Evolutionary conservation across 108 stramenopile genomes (phyloP).

Genomic region (Nitzschia sp.): DNA sequence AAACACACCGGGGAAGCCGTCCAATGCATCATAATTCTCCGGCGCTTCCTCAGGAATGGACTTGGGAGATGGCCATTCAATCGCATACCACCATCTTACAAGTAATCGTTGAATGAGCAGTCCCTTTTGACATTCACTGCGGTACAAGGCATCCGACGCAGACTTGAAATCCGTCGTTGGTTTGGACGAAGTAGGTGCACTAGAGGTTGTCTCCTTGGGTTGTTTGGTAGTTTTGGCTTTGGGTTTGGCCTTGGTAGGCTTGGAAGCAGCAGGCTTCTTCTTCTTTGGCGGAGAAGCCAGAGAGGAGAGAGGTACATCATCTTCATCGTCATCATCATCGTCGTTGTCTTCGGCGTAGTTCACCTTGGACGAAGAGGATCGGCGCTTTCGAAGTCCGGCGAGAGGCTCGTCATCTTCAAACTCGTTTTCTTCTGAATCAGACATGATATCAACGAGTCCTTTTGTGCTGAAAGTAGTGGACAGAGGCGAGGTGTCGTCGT

Average conservation of each 20-base stretch:
- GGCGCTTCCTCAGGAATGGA: slow-evolving; percentile 60
- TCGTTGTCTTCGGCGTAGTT: slow-evolving; percentile 27
- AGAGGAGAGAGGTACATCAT: slow-evolving; percentile 66
- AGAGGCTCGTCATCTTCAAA: slow-evolving; percentile 11
- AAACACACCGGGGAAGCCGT: slow-evolving; percentile 94
- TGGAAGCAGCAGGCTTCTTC: slow-evolving; percentile 20
- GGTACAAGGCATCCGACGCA: slow-evolving; percentile 51
- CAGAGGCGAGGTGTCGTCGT: too few relatives aligned
- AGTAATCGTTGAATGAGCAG: slow-evolving; percentile 84
- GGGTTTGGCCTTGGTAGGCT: slow-evolving; percentile 30
- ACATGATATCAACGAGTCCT: background rate
- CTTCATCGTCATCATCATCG: slow-evolving; percentile 49
- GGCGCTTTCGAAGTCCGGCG: slow-evolving; percentile 8
- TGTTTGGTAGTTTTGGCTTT: slow-evolving; percentile 46
- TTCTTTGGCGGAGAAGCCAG: slow-evolving; percentile 39
- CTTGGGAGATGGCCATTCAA: slow-evolving; percentile 77
- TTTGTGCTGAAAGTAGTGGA: too few relatives aligned
- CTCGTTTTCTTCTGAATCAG: slow-evolving; percentile 20
- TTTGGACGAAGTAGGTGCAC: slow-evolving; percentile 12
- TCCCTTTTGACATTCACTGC: slow-evolving; percentile 68
- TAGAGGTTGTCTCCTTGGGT: slow-evolving; percentile 35
- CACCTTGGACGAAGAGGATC: background rate
- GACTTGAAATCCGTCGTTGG: slow-evolving; percentile 40
- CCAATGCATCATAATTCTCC: slow-evolving; percentile 78
- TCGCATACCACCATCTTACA: slow-evolving; percentile 95